These are phyloP conservation scores for Melastoma malabathricum DNA, from an alignment of 345 rosid species.

Conservation along the genomic window DNA sequence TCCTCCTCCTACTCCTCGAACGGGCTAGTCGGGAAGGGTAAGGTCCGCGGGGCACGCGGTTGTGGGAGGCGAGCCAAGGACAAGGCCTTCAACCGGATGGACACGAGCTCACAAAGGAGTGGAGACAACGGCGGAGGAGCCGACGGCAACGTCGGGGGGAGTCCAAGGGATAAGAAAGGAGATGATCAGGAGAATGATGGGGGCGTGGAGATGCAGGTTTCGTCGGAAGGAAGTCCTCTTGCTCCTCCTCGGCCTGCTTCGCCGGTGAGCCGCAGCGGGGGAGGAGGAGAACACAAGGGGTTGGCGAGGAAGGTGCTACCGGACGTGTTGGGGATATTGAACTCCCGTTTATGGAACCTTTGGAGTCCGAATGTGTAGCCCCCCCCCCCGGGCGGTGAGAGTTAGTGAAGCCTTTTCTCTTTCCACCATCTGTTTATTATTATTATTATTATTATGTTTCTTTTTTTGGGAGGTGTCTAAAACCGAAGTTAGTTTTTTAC, in stretches of 20 bases:
- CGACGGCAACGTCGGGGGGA: too few relatives aligned
- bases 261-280: too few relatives aligned
- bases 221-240: not conserved
- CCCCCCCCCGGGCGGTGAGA: not conserved
- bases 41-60: slow-evolving; percentile 24
- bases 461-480: too few relatives aligned
- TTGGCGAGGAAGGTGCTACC: slow-evolving; percentile 87
- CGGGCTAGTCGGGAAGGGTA: slow-evolving; percentile 14
- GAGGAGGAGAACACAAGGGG: slow-evolving; percentile 34
- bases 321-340: slow-evolving; percentile 80
- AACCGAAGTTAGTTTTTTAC: too few relatives aligned
- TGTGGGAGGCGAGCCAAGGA: slow-evolving; percentile 30
- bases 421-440: not conserved
- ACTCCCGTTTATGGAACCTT: slow-evolving; percentile 86
- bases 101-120: too few relatives aligned
- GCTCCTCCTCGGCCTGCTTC: too few relatives aligned
- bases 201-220: slow-evolving; percentile 1
- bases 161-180: too few relatives aligned
- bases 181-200: too few relatives aligned
- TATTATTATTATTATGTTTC: too few relatives aligned
- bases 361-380: slow-evolving; percentile 72
- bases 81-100: not conserved
- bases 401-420: not conserved
- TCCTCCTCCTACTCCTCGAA: too few relatives aligned
- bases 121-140: too few relatives aligned